Conservation (phyloP, 768 basidiomycete species). For the Cyclocybe aegerita region DNA sequence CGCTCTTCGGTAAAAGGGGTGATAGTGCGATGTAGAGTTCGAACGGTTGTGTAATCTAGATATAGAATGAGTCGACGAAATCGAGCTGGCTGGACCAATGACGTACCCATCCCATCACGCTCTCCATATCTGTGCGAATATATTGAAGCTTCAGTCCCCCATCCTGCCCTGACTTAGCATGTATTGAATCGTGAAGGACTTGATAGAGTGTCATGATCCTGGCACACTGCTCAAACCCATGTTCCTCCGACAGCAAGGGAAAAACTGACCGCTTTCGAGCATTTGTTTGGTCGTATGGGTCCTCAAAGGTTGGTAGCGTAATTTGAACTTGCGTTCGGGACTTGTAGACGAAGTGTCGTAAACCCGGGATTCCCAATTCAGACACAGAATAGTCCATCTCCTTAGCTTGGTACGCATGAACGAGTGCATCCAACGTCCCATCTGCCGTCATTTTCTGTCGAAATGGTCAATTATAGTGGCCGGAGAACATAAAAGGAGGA, state of each 20-base stretch:
- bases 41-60: conserved; percentile 88
- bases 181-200: conserved; percentile 82
- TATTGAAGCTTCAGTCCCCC: conserved; percentile 84
- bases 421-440: conserved; percentile 52
- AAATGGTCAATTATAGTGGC: not conserved
- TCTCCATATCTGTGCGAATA: conserved; percentile 81
- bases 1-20: conserved; percentile 83
- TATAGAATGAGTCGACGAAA: not conserved
- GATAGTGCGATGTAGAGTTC: conserved; percentile 88
- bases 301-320: conserved; percentile 83
- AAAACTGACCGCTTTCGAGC: conserved; percentile 57
- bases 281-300: conserved; percentile 67
- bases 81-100: not conserved
- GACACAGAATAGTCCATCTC: conserved; percentile 67
- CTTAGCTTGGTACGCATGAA: conserved; percentile 43
- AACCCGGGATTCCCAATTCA: conserved; percentile 82
- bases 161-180: conserved; percentile 84
- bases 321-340: conserved; percentile 87
- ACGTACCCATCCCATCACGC: conserved; percentile 92
- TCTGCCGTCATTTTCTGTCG: conserved; percentile 66
- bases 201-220: conserved; percentile 90
- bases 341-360: conserved; percentile 96
- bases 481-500: conserved; percentile 2
- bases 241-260: not conserved
- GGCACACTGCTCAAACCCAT: not conserved